phyloP scores from a whole-genome alignment of 2,329 filamentous ascomycete species.

The Cordyceps javanica region DNA sequence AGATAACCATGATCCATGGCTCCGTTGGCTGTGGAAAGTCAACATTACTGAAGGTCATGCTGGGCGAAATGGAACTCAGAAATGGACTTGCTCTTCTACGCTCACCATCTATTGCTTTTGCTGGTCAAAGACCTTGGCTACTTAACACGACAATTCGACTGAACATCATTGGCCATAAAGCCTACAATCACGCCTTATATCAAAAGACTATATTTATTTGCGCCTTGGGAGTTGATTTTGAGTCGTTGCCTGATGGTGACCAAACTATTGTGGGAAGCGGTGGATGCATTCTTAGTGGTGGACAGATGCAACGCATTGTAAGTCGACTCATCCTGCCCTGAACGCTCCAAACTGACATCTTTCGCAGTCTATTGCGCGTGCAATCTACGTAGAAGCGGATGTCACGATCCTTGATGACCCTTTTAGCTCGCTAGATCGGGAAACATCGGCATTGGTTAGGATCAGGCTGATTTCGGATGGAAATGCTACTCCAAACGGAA shows the following conservation, averaged over 20 bases:
- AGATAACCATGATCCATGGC: background rate
- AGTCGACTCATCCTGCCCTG: background rate
- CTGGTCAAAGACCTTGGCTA: constrained; percentile 33
- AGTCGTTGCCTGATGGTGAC: background rate
- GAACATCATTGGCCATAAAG: constrained; percentile 29
- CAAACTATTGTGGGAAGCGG: background rate
- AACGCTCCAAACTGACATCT: background rate
- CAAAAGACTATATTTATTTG: background rate
- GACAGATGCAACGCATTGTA: constrained; percentile 5
- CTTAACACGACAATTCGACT: constrained; percentile 33
- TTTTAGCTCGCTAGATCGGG: background rate
- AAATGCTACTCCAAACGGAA: background rate
- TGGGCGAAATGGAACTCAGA: background rate
- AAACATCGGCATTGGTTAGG: background rate
- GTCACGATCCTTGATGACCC: constrained; percentile 3
- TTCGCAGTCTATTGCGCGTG: background rate
- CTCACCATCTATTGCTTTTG: constrained; percentile 10
- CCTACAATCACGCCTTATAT: background rate
- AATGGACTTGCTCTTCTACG: background rate
- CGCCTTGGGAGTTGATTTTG: background rate
- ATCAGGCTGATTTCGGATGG: background rate
- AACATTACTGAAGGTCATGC: background rate
- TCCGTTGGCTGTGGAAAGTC: constrained; percentile 8
- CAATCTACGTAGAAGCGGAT: background rate
- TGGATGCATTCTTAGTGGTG: background rate